A percentile compares a stretch with the other conserved stretches of the same genome.
These are phyloP conservation scores for Dactylorhiza incarnata DNA, from an alignment of 106 monocot genomes.

Conservation along the genomic window DNA sequence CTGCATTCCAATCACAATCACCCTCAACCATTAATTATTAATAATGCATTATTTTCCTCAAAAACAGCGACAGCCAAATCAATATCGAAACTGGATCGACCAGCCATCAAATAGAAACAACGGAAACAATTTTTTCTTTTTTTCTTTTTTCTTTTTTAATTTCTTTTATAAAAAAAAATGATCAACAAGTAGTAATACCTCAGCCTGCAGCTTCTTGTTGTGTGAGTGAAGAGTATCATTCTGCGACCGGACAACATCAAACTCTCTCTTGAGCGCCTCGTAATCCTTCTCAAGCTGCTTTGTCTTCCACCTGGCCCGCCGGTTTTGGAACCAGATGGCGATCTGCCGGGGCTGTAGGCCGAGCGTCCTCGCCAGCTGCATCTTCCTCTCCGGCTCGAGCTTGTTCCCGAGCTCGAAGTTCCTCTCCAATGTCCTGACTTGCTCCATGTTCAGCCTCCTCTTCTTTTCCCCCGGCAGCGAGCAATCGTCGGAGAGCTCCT, in stretches of 20 bases:
- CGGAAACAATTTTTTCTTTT: no score
- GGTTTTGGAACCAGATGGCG: constrained; percentile 65
- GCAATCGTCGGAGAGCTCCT: constrained; percentile 61
- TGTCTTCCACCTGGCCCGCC: constrained; percentile 60
- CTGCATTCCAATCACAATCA: constrained; percentile 13
- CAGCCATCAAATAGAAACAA: neutral
- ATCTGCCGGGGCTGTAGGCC: constrained; percentile 54
- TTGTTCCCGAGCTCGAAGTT: constrained; percentile 47
- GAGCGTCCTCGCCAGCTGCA: constrained; percentile 40
- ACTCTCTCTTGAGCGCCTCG: constrained; percentile 30
- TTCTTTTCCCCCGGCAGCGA: constrained; percentile 46
- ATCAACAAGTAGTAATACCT: no score
- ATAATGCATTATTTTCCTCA: neutral
- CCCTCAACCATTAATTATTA: neutral
- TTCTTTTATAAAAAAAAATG: no score
- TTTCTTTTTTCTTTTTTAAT: no score
- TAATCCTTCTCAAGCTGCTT: constrained; percentile 62
- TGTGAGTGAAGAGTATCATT: constrained; percentile 30
- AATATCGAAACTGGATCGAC: neutral
- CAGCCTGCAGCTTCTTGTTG: constrained; percentile 39
- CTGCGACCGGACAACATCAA: constrained; percentile 22
- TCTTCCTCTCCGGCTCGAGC: constrained; percentile 58
- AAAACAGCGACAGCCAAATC: neutral
- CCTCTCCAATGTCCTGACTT: constrained; percentile 45
- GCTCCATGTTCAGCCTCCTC: constrained; percentile 56